Percentiles rank a stretch among this genome's conserved stretches.
phyloP scores from a whole-genome alignment of 2,329 filamentous ascomycete species.

The Fusarium udum region DNA sequence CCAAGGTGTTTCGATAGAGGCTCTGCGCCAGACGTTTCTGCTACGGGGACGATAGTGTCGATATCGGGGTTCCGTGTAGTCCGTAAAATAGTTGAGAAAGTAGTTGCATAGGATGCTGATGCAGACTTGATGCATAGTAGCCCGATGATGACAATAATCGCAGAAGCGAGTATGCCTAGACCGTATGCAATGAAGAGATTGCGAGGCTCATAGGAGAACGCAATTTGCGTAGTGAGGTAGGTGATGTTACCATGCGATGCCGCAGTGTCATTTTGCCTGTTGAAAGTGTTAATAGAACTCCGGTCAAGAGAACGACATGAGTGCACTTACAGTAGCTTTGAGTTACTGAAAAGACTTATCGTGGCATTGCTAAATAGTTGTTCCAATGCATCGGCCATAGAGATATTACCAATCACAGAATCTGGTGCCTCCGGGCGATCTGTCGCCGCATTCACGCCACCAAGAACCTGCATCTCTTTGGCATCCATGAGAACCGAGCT shows the following conservation, averaged over 20 bases:
- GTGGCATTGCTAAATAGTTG: neutral
- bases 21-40: neutral
- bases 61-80: conserved; percentile 12
- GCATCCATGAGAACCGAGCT: conserved; percentile 14
- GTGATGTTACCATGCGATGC: neutral
- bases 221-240: neutral
- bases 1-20: neutral
- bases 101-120: neutral
- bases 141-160: neutral
- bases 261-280: conserved; percentile 2
- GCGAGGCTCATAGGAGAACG: neutral
- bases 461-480: conserved; percentile 2
- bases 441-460: accelerated
- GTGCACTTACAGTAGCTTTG: neutral
- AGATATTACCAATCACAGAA: neutral
- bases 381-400: conserved; percentile 2
- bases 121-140: neutral
- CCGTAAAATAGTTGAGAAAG: conserved; percentile 11
- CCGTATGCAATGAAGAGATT: conserved; percentile 20
- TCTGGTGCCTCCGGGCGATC: accelerated
- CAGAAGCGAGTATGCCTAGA: accelerated
- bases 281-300: neutral
- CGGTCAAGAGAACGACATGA: accelerated
- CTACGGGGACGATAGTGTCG: neutral
- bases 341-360: conserved; percentile 10